Evolutionary conservation across 1,284 basidiomycete genomes (phyloP).

Genomic region (Filobasidium uniguttulatum): DNA sequence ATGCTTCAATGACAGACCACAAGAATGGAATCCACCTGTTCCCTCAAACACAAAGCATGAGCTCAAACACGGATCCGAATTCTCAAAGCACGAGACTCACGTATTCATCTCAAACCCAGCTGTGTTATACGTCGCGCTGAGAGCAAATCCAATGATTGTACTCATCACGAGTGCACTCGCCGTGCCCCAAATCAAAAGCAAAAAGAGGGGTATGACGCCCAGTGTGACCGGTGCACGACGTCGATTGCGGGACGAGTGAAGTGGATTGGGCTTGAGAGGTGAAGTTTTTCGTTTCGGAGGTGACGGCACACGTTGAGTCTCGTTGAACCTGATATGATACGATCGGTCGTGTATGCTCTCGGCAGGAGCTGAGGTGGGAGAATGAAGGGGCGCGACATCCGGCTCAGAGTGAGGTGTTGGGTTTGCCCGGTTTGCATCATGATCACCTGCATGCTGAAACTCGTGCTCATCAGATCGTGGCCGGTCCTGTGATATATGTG

Average conservation of each 20-base stretch:
- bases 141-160: slow-evolving; percentile 14
- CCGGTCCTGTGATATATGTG: too few relatives aligned
- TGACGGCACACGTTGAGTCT: not conserved
- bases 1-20: slow-evolving; percentile 13
- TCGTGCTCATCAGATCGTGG: too few relatives aligned
- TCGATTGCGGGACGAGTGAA: not conserved
- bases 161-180: slow-evolving; percentile 12
- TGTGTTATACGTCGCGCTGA: slow-evolving; percentile 14
- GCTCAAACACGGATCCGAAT: too few relatives aligned
- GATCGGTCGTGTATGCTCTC: slow-evolving; percentile 7
- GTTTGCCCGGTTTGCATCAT: not conserved
- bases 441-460: too few relatives aligned
- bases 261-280: not conserved
- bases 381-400: not conserved
- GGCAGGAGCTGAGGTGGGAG: not conserved
- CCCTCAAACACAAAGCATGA: not conserved
- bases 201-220: slow-evolving; percentile 9
- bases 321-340: not conserved
- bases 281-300: not conserved
- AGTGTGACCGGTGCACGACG: slow-evolving; percentile 11
- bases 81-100: slow-evolving; percentile 4
- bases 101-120: slow-evolving; percentile 16
- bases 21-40: slow-evolving; percentile 13
- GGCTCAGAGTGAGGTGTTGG: not conserved
- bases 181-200: slow-evolving; percentile 9